A percentile compares a stretch with the other conserved stretches of the same genome.
phyloP scores from a whole-genome alignment of 116 monocot genomes.

The Trichopus zeylanicus region DNA sequence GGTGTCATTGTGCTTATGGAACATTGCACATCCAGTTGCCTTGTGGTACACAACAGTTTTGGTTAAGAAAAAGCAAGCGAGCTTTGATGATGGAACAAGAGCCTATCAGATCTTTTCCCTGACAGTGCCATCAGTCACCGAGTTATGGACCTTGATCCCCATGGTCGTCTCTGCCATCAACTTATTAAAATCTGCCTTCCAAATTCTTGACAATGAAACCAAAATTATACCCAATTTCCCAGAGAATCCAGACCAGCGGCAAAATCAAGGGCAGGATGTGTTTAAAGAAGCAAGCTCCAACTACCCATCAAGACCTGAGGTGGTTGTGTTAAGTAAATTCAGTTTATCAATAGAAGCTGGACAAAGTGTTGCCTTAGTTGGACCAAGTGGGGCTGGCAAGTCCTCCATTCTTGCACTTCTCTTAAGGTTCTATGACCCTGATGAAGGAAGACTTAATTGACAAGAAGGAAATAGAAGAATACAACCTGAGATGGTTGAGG shows the following conservation, averaged over 20 bases:
- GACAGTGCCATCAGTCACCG: slow-evolving; percentile 30
- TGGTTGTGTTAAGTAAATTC: slow-evolving; percentile 22
- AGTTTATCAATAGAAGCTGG: slow-evolving; percentile 16
- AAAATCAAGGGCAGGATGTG: slow-evolving; percentile 13
- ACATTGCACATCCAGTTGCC: slow-evolving; percentile 26
- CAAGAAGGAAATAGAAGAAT: slow-evolving; percentile 18
- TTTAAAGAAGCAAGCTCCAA: slow-evolving; percentile 18
- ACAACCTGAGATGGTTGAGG: slow-evolving; percentile 33
- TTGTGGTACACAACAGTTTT: slow-evolving; percentile 29
- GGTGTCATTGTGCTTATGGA: slow-evolving; percentile 29
- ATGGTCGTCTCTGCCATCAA: slow-evolving; percentile 26
- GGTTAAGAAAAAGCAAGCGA: slow-evolving; percentile 21
- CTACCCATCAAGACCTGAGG: slow-evolving; percentile 26
- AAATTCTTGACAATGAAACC: slow-evolving; percentile 32
- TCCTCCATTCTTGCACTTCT: slow-evolving; percentile 28
- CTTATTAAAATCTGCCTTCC: slow-evolving; percentile 22
- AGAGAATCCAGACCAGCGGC: background rate
- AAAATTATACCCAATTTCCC: slow-evolving; percentile 25
- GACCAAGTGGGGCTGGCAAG: slow-evolving; percentile 37
- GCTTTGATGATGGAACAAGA: slow-evolving; percentile 22
- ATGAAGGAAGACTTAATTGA: slow-evolving; percentile 16
- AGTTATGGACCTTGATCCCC: slow-evolving; percentile 38
- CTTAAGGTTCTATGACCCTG: slow-evolving; percentile 31
- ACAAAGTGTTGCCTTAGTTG: slow-evolving; percentile 22
- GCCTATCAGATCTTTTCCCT: slow-evolving; percentile 37